Evolutionary conservation across 148 eudicot genomes (phyloP), one percentile per base, ranked within the genome.

Genomic region (Selenicereus undatus): DNA sequence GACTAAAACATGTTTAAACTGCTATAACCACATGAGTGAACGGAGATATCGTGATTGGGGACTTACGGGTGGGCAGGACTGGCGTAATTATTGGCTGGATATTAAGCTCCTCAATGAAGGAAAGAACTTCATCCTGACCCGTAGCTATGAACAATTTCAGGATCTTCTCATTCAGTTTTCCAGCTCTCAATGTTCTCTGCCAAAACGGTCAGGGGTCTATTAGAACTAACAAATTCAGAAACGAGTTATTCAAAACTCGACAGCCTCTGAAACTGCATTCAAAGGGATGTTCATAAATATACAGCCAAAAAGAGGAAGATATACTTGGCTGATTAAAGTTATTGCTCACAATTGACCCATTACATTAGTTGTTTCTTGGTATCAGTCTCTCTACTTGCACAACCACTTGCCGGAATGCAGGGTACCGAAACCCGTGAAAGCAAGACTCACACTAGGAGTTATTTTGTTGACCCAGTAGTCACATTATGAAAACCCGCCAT

Each of bases 181-280:
- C 97, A 90, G 99, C 97, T 87, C 81, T 91, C 85, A 97, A 77
- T n/a, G 95, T 94, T 89, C 87, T 87, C 99, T 97, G 93, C 83
- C 76, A 83, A 80, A 72, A 80, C 30, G 26, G 62, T 11, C 26
- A 35, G 81, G 18, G 65, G 66, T 72, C 2, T 11, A 56, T 30
- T 1, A 32, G 39, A 14, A 77, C 60, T 48, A 56, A 64, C 48
- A 76, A 35, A 66, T 68, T 76, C 36, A 45, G 36, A 22, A 42
- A 74, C 21, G 65, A 24, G 11, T 16, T 13, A 64, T 22, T 35
- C 51, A 17, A 20, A 21, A 56, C 4, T 22, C 20, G 27, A 13
- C 18, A 32, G 65, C 0, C 20, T 7, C 8, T 32, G 5, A 29
- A 50, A 30, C 17, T 29, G 24, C 36, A 27, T 73, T 62, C 18